Evolutionary conservation across 169 alveolate species (phyloP).

Genomic region (Babesia microti): DNA sequence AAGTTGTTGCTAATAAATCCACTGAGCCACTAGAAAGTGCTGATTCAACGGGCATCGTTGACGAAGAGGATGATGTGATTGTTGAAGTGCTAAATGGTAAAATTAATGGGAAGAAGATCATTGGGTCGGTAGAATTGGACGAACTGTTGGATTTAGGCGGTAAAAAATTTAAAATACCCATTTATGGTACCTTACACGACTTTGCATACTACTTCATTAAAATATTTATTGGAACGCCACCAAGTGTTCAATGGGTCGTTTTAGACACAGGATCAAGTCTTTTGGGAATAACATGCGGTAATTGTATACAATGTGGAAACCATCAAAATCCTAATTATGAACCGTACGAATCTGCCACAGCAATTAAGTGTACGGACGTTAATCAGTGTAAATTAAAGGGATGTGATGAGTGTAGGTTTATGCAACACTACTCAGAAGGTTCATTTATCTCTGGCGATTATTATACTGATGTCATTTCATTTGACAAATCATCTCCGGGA

Average conservation of each 20-base stretch:
- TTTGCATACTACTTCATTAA: constrained; percentile 50
- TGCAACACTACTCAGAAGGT: constrained; percentile 50
- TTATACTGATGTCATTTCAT: constrained; percentile 33
- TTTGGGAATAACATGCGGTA: constrained; percentile 38
- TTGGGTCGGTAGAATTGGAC: too few species aligned
- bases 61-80: too few species aligned
- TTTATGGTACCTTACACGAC: constrained; percentile 57
- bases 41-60: too few species aligned
- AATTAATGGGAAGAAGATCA: too few species aligned
- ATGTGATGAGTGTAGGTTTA: constrained; percentile 32
- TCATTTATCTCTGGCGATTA: constrained; percentile 44
- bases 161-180: constrained; percentile 2
- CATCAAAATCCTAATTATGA: constrained; percentile 41
- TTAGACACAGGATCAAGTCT: constrained; percentile 63
- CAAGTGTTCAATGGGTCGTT: constrained; percentile 36
- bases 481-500: constrained; percentile 7
- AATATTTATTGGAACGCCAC: constrained; percentile 52
- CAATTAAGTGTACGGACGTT: constrained; percentile 20
- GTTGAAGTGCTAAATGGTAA: too few species aligned
- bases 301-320: constrained; percentile 47
- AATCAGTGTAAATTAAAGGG: constrained; percentile 13
- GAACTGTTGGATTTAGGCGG: too few species aligned
- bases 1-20: too few species aligned
- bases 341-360: constrained; percentile 29
- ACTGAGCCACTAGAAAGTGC: too few species aligned